Evolutionary conservation across 345 rosid species (phyloP).

Genomic region (Boechera retrofracta): DNA sequence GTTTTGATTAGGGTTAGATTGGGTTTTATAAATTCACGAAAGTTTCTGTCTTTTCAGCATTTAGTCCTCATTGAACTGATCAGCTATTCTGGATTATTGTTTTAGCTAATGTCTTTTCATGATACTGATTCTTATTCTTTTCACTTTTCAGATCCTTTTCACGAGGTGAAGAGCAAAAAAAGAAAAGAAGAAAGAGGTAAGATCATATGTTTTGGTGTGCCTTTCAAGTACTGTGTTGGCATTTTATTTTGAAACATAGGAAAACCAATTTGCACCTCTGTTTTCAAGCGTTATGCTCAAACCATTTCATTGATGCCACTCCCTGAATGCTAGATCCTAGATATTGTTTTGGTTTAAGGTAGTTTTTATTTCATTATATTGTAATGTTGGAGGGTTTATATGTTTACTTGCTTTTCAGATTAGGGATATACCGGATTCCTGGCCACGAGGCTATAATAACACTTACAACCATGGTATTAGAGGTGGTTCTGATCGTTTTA

Average conservation of each 20-base stretch:
- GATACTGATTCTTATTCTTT: neutral
- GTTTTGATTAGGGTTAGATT: neutral
- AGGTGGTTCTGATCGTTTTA: constrained; percentile 70
- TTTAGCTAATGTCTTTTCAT: neutral
- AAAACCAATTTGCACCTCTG: neutral
- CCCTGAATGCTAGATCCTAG: neutral
- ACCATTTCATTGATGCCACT: neutral
- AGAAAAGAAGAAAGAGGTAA: constrained; percentile 88
- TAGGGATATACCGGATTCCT: constrained; percentile 65
- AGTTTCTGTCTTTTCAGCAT: neutral
- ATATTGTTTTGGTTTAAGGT: neutral
- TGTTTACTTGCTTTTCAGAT: constrained; percentile 50
- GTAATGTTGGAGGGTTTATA: neutral
- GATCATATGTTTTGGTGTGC: constrained; percentile 16
- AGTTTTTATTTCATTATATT: neutral
- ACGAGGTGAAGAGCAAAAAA: constrained; percentile 91
- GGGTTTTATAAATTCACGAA: neutral
- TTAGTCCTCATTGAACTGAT: neutral
- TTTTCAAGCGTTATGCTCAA: constrained; percentile 3
- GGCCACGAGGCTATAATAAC: constrained; percentile 64
- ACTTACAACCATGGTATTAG: constrained; percentile 59
- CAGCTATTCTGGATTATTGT: neutral
- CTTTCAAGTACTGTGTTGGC: constrained; percentile 12
- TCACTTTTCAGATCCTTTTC: constrained; percentile 77
- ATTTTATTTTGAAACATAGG: neutral